These are phyloP conservation scores for Acer campestre DNA, from an alignment of 345 rosid genomes.

Conservation along the genomic window DNA sequence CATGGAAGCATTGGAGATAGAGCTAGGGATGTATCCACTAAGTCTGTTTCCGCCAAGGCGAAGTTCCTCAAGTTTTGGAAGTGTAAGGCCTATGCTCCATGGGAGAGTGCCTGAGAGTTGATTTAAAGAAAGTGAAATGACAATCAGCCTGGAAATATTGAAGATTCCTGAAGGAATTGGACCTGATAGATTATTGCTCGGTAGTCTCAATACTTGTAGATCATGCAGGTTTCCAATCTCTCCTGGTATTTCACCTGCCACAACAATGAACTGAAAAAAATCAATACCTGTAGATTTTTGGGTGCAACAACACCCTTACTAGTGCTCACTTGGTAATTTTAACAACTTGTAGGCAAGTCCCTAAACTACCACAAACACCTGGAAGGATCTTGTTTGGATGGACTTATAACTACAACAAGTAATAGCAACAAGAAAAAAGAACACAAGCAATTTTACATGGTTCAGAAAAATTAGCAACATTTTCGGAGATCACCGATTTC, in stretches of 20 bases:
- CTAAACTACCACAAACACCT: too few relatives aligned
- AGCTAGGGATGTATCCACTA: constrained; percentile 4
- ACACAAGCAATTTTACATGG: too few relatives aligned
- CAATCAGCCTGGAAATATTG: background rate
- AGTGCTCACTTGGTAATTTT: too few relatives aligned
- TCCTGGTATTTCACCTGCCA: constrained; percentile 23
- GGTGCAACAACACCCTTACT: too few relatives aligned
- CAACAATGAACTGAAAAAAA: background rate
- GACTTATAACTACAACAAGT: too few relatives aligned
- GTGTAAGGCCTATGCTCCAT: background rate
- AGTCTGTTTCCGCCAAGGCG: background rate
- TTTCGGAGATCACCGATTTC: too few relatives aligned
- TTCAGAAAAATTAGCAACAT: too few relatives aligned
- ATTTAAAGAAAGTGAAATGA: background rate
- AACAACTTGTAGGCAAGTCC: too few relatives aligned
- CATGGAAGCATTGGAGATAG: constrained; percentile 1
- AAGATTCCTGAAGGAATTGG: background rate
- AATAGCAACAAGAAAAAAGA: too few relatives aligned
- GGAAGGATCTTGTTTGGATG: too few relatives aligned
- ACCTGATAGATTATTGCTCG: background rate
- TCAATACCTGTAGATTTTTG: too few relatives aligned
- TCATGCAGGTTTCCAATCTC: constrained; percentile 15
- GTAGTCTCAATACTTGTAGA: background rate
- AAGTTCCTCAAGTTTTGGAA: background rate
- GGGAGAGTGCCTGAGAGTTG: background rate